Conservation (phyloP, 305 asterid genomes). For the Vinca major region DNA sequence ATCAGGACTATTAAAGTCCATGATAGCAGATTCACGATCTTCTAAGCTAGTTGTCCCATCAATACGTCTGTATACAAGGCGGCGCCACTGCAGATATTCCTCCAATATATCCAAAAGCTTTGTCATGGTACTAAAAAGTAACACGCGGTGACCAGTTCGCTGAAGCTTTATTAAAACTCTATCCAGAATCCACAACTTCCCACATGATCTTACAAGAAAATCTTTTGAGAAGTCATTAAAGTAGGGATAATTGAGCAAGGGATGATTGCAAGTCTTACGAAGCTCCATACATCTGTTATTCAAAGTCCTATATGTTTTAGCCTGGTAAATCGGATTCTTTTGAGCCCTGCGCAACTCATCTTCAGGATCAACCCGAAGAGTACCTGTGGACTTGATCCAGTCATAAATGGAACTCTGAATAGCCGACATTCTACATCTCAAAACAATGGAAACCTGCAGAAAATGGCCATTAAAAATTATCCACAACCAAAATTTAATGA, state of each 20-base stretch:
- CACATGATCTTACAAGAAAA: slow-evolving; percentile 93
- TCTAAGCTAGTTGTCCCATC: slow-evolving; percentile 98
- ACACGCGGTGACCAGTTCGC: slow-evolving; percentile 88
- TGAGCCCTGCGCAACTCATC: slow-evolving; percentile 73
- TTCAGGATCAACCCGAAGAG: slow-evolving; percentile 95
- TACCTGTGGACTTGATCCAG: slow-evolving; percentile 97
- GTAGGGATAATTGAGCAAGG: slow-evolving; percentile 91
- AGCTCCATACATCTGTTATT: slow-evolving; percentile 98
- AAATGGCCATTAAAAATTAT: slow-evolving; percentile 25
- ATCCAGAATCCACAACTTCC: slow-evolving; percentile 92
- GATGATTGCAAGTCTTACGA: slow-evolving; percentile 95
- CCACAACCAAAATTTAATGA: slow-evolving; percentile 12
- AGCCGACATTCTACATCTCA: slow-evolving; percentile 97
- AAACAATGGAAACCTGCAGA: slow-evolving; percentile 83
- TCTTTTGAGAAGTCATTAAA: slow-evolving; percentile 81
- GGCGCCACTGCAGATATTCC: slow-evolving; percentile 96
- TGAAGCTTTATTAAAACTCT: slow-evolving; percentile 88
- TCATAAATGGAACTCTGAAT: slow-evolving; percentile 90
- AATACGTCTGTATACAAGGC: slow-evolving; percentile 87
- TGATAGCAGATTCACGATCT: slow-evolving; percentile 97
- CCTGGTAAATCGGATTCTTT: slow-evolving; percentile 71
- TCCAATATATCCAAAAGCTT: slow-evolving; percentile 95
- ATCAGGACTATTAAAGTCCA: slow-evolving; percentile 80
- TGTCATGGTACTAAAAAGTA: slow-evolving; percentile 97
- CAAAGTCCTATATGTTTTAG: slow-evolving; percentile 63